Evolutionary conservation across 805 yeast genomes (phyloP).

Genomic region (Pichia pseudocactophila): DNA sequence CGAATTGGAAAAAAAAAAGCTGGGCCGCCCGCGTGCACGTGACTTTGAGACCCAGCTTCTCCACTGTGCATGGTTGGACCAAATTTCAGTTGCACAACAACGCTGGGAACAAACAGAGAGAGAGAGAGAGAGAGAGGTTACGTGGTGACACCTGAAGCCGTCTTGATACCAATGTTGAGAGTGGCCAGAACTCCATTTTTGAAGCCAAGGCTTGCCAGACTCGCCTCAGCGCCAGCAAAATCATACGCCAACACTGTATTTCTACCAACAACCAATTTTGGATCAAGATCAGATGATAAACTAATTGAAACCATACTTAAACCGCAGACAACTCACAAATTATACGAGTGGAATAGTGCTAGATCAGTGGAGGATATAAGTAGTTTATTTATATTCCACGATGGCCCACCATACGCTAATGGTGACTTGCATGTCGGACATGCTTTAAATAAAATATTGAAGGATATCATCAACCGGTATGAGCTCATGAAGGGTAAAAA

Average conservation of each 20-base stretch:
- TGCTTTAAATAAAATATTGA: conserved; percentile 79
- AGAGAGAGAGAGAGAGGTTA: neutral
- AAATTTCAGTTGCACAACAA: too few species aligned
- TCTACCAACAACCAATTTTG: conserved; percentile 62
- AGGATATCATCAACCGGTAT: conserved; percentile 74
- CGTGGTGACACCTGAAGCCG: neutral
- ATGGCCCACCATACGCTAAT: conserved; percentile 98
- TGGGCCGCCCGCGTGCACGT: too few species aligned
- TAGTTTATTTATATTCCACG: conserved; percentile 65
- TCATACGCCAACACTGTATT: conserved; percentile 21
- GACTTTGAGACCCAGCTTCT: too few species aligned
- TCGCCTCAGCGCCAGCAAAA: conserved; percentile 4
- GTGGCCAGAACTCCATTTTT: neutral
- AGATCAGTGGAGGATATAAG: conserved; percentile 17
- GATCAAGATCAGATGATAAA: conserved; percentile 46
- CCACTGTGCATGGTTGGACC: too few species aligned
- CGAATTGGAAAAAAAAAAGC: too few species aligned
- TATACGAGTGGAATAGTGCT: conserved; percentile 57
- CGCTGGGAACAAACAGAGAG: too few species aligned
- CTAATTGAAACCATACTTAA: conserved; percentile 35
- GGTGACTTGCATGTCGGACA: conserved; percentile 91
- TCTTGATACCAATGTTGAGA: neutral
- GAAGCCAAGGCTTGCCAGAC: neutral
- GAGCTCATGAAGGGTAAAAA: conserved; percentile 51
- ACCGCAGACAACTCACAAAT: conserved; percentile 44